phyloP scores from a whole-genome alignment of 805 yeast species.

The Lipomyces yamadae region DNA sequence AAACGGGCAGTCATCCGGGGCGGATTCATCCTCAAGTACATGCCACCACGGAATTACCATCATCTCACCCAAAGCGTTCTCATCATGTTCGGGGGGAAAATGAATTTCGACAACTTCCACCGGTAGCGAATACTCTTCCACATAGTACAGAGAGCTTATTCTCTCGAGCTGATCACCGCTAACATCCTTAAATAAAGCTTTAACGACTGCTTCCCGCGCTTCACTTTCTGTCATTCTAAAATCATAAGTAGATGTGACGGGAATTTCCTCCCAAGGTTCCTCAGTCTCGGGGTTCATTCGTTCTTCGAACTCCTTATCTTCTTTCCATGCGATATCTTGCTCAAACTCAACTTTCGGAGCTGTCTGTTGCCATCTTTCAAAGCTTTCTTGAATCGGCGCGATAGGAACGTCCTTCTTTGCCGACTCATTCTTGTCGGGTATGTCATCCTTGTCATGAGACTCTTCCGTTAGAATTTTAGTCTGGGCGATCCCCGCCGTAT shows the following conservation, averaged over 20 bases:
- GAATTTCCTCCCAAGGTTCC: conserved; percentile 3
- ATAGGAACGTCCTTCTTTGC: not conserved
- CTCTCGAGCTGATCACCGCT: not conserved
- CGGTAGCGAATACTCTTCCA: conserved; percentile 1
- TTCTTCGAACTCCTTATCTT: conserved; percentile 4
- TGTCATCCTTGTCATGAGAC: not conserved
- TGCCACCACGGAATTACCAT: conserved; percentile 16
- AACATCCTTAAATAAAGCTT: not conserved
- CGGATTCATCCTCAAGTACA: not conserved
- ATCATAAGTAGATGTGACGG: not conserved
- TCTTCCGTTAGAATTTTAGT: not conserved
- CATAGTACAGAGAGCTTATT: not conserved
- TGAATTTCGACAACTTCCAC: conserved; percentile 12
- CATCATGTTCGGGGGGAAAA: not conserved
- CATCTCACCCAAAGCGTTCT: conserved; percentile 6
- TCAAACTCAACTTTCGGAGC: conserved; percentile 4
- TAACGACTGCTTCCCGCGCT: not conserved
- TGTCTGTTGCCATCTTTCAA: conserved; percentile 2
- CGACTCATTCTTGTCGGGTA: not conserved
- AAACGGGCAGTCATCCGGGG: conserved; percentile 12
- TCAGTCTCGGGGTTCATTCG: not conserved
- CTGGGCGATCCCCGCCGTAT: not conserved
- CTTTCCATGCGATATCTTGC: not conserved
- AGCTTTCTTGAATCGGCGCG: not conserved
- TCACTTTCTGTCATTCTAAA: conserved; percentile 5